Percentiles rank a stretch among this genome's conserved stretches.
Conservation (phyloP, 352 stramenopile genomes). For the Aphanomyces invadans region DNA sequence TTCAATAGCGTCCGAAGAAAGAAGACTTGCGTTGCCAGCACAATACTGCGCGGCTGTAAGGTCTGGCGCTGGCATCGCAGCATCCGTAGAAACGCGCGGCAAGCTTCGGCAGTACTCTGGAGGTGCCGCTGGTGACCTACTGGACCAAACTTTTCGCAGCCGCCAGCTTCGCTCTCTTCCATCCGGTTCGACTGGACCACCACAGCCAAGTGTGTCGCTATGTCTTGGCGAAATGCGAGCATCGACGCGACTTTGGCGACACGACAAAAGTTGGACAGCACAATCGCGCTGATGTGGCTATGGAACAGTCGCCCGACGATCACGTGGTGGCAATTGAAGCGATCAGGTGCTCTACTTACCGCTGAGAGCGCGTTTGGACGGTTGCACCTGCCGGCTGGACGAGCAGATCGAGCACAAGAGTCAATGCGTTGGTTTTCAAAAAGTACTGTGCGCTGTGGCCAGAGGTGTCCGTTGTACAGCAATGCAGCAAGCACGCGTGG, state of each 20-base stretch:
- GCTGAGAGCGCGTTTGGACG: constrained; percentile 32
- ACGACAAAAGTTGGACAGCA: constrained; percentile 47
- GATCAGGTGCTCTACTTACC: constrained; percentile 28
- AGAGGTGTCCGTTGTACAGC: not conserved
- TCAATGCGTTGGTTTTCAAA: constrained; percentile 35
- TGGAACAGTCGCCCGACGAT: not conserved
- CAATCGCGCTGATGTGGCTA: constrained; percentile 66
- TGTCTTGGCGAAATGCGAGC: constrained; percentile 46
- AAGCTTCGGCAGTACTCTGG: constrained; percentile 44
- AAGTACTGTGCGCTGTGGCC: constrained; percentile 33
- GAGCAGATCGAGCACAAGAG: constrained; percentile 43
- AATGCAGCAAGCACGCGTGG: constrained; percentile 5
- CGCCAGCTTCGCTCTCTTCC: constrained; percentile 45
- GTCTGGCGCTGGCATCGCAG: constrained; percentile 44
- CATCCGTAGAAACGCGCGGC: constrained; percentile 49
- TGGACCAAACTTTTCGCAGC: constrained; percentile 7
- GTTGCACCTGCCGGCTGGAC: constrained; percentile 24
- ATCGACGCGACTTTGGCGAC: constrained; percentile 29
- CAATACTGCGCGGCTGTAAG: constrained; percentile 40
- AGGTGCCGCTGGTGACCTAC: constrained; percentile 41
- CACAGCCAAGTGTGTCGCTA: constrained; percentile 60
- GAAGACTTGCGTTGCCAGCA: constrained; percentile 46
- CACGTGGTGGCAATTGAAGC: not conserved
- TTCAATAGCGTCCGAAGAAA: constrained; percentile 55
- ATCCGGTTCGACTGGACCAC: constrained; percentile 62